A percentile compares a stretch with the other conserved stretches of the same genome.
phyloP scores from a whole-genome alignment of 768 basidiomycete species.

The Brasilioporus rufonigricans region DNA sequence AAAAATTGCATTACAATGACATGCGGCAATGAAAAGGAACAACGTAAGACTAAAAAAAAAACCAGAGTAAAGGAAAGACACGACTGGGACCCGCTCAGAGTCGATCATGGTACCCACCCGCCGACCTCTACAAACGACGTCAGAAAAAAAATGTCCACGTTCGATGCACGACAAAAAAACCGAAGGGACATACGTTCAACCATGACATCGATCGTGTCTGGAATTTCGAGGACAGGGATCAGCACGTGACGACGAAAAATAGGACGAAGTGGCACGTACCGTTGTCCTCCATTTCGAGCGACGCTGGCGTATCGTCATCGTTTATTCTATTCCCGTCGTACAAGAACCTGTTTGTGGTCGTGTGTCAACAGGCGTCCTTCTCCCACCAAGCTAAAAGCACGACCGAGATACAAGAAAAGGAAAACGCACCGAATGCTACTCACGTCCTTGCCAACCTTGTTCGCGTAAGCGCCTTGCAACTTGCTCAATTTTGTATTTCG shows the following conservation, averaged over 20 bases:
- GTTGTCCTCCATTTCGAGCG: constrained; percentile 87
- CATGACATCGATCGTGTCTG: constrained; percentile 95
- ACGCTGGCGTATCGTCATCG: constrained; percentile 83
- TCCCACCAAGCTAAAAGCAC: neutral
- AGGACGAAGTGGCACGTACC: constrained; percentile 44
- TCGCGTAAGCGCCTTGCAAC: constrained; percentile 89
- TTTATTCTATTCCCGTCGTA: constrained; percentile 86
- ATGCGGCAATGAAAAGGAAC: neutral
- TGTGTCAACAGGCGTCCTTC: neutral
- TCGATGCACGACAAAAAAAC: neutral
- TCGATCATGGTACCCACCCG: constrained; percentile 15
- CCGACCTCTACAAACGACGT: constrained; percentile 13
- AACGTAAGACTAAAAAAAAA: neutral
- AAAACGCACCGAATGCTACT: constrained; percentile 76
- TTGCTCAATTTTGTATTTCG: constrained; percentile 89
- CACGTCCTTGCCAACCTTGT: constrained; percentile 90
- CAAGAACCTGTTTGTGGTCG: constrained; percentile 61
- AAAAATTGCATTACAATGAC: constrained; percentile 4
- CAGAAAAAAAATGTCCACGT: neutral
- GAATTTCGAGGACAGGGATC: constrained; percentile 1
- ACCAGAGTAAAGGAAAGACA: neutral
- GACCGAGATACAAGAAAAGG: too few relatives aligned
- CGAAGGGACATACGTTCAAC: constrained; percentile 74
- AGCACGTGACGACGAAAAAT: neutral
- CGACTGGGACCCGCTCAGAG: neutral